Conservation (phyloP, 176 grass and related monocot genomes). For the Oryza nivara region DNA sequence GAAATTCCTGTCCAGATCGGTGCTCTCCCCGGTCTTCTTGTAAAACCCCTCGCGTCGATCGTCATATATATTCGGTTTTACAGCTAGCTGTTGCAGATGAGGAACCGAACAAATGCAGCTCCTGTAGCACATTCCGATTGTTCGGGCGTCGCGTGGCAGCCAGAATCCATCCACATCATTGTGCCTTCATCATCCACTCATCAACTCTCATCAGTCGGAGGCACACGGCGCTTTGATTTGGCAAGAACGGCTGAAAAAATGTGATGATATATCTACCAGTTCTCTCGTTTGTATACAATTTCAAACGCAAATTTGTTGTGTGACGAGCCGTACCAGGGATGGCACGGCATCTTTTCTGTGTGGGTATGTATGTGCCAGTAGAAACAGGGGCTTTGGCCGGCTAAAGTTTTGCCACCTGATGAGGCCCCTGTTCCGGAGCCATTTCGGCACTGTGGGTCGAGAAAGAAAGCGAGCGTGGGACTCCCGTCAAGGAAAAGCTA, state of each 20-base stretch:
- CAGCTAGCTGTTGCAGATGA: neutral
- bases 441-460: slow-evolving; percentile 3
- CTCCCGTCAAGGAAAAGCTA: slow-evolving; percentile 26
- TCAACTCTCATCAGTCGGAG: neutral
- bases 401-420: slow-evolving; percentile 36
- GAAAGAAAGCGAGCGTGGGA: slow-evolving; percentile 24
- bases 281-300: neutral
- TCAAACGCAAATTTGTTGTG: neutral
- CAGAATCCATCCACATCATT: neutral
- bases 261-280: neutral
- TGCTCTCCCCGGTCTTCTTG: neutral
- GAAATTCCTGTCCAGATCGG: slow-evolving; percentile 14
- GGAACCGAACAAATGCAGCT: slow-evolving; percentile 12
- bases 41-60: neutral
- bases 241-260: neutral
- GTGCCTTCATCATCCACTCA: neutral
- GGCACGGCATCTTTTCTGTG: neutral
- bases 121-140: slow-evolving; percentile 37
- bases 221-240: neutral
- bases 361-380: neutral
- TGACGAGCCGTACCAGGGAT: neutral
- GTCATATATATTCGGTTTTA: neutral
- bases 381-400: neutral
- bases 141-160: neutral
- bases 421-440: neutral